Percentiles rank a stretch among this genome's conserved stretches.
Conservation (phyloP, 257 asterid species). For the Perilla frutescens region DNA sequence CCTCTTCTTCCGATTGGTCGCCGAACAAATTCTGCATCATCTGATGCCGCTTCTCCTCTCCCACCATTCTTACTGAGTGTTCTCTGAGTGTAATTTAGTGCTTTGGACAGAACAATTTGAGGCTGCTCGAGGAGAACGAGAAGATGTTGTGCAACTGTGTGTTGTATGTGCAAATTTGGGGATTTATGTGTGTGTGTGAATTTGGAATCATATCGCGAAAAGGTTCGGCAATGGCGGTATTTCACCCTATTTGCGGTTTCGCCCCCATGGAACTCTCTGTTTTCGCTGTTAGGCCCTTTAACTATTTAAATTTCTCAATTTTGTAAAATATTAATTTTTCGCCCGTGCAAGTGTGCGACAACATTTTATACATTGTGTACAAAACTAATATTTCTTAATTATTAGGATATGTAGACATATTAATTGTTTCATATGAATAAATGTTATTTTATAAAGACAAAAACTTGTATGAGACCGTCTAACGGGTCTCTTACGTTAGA, state of each 20-base stretch:
- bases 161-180: slow-evolving; percentile 14
- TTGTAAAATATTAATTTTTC: too few relatives aligned
- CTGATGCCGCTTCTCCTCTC: slow-evolving; percentile 97
- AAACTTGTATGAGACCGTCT: too few relatives aligned
- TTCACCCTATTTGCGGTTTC: background rate
- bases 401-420: too few relatives aligned
- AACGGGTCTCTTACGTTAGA: too few relatives aligned
- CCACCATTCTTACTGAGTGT: slow-evolving; percentile 62
- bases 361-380: too few relatives aligned
- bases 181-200: background rate
- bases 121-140: background rate
- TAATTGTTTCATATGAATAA: too few relatives aligned
- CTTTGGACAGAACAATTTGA: background rate
- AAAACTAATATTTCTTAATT: too few relatives aligned
- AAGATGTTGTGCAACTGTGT: background rate
- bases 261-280: background rate
- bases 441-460: too few relatives aligned
- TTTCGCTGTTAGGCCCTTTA: background rate
- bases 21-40: slow-evolving; percentile 99
- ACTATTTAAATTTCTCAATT: background rate
- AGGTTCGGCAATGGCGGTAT: background rate
- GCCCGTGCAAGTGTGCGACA: too few relatives aligned
- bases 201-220: background rate
- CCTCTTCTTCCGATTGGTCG: slow-evolving; percentile 95
- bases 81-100: slow-evolving; percentile 7